Evolutionary conservation across 345 rosid genomes (phyloP).

Genomic region (Ceriops zippeliana): DNA sequence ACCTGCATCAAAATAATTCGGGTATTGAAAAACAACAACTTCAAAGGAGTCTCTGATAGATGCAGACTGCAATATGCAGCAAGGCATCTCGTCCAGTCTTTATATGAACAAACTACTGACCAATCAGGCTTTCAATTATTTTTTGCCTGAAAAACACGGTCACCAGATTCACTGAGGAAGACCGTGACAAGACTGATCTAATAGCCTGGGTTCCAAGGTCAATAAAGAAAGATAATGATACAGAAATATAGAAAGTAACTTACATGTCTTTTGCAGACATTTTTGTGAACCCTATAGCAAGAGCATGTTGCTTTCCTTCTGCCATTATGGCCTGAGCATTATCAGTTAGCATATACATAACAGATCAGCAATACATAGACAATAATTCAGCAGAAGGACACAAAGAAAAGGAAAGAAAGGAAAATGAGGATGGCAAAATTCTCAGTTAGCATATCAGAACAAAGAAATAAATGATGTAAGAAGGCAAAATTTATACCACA

Average conservation of each 20-base stretch:
- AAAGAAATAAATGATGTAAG: background rate
- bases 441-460: background rate
- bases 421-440: background rate
- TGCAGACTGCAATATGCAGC: too few species aligned
- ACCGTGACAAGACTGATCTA: background rate
- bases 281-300: constrained; percentile 97
- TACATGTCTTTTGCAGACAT: constrained; percentile 98
- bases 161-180: background rate
- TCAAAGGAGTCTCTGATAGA: too few species aligned
- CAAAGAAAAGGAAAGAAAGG: background rate
- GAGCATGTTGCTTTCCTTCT: constrained; percentile 97
- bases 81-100: too few species aligned
- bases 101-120: too few species aligned
- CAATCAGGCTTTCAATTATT: background rate
- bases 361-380: constrained; percentile 10
- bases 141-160: background rate
- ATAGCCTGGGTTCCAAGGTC: too few species aligned
- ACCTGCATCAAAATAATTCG: background rate
- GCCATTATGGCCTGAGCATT: constrained; percentile 87
- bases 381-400: background rate
- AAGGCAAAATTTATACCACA: constrained; percentile 51
- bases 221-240: background rate
- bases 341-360: too few species aligned
- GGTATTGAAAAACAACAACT: too few species aligned
- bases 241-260: constrained; percentile 30